These are phyloP conservation scores for Calycina marina DNA, from an alignment of 2,329 filamentous ascomycete species.

Conservation along the genomic window DNA sequence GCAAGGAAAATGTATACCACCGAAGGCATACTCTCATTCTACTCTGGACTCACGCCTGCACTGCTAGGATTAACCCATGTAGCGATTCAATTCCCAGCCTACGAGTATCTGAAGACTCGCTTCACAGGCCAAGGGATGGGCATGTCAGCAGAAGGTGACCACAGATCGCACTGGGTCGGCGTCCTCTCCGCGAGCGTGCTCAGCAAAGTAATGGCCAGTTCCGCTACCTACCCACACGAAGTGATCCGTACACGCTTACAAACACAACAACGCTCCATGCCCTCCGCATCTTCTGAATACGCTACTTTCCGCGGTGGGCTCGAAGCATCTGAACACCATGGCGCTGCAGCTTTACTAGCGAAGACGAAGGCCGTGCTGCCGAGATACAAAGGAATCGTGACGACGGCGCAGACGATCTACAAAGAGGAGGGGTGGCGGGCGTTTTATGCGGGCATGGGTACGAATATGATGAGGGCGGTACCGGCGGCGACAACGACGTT, in stretches of 20 bases:
- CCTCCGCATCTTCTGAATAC: slow-evolving; percentile 36
- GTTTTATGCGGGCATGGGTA: slow-evolving; percentile 94
- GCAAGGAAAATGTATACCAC: slow-evolving; percentile 89
- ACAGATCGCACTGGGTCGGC: slow-evolving; percentile 63
- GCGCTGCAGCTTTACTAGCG: slow-evolving; percentile 16
- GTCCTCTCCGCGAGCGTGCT: slow-evolving; percentile 80
- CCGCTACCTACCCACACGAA: slow-evolving; percentile 92
- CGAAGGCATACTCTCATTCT: slow-evolving; percentile 83
- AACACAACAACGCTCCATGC: slow-evolving; percentile 67
- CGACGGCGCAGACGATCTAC: slow-evolving; percentile 73
- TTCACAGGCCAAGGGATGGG: slow-evolving; percentile 90
- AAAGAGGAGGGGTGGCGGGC: slow-evolving; percentile 88
- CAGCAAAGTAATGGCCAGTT: slow-evolving; percentile 88
- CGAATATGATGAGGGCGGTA: slow-evolving; percentile 91
- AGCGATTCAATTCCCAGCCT: slow-evolving; percentile 91
- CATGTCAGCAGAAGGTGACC: slow-evolving; percentile 35
- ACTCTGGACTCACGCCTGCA: slow-evolving; percentile 85
- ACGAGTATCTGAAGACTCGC: slow-evolving; percentile 80
- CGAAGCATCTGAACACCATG: slow-evolving; percentile 12
- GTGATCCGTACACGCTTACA: slow-evolving; percentile 87
- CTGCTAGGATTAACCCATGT: slow-evolving; percentile 87
- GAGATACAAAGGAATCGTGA: slow-evolving; percentile 63
- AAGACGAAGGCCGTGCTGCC: slow-evolving; percentile 19
- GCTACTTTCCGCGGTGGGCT: slow-evolving; percentile 26
- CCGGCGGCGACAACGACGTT: slow-evolving; percentile 95